phyloP scores from a whole-genome alignment of 78 protist species.

The Guillardia theta region DNA sequence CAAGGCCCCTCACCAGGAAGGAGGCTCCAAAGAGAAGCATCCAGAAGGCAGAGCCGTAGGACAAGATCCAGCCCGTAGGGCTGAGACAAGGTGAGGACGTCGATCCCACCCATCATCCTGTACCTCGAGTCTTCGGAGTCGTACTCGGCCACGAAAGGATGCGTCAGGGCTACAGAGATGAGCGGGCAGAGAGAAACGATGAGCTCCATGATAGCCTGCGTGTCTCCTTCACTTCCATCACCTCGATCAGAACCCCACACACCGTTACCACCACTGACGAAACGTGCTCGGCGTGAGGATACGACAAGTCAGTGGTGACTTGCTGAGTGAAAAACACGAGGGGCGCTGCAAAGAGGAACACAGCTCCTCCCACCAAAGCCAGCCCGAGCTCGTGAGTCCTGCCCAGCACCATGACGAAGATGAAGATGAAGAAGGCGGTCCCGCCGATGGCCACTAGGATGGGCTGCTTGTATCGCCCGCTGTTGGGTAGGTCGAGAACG shows the following conservation, averaged over 20 bases:
- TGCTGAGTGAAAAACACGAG: not conserved
- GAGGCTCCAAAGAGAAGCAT: not conserved
- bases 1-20: too few species aligned
- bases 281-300: not conserved
- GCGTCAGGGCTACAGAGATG: not conserved
- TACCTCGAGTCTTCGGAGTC: too few species aligned
- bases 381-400: not conserved
- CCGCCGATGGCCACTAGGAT: not conserved
- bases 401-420: not conserved
- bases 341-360: not conserved
- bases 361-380: not conserved
- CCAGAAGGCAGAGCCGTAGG: not conserved
- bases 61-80: not conserved
- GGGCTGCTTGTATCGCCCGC: not conserved
- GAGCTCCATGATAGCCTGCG: not conserved
- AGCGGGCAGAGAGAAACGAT: not conserved
- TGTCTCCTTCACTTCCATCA: not conserved
- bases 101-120: too few species aligned
- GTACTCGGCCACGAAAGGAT: slow-evolving; percentile 19
- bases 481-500: not conserved
- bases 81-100: too few species aligned
- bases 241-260: not conserved
- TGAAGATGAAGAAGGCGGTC: not conserved
- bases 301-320: not conserved
- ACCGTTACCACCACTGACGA: not conserved